A percentile compares a stretch with the other conserved stretches of the same genome.
Conservation (phyloP, 1,284 basidiomycete species). For the Malassezia yamatoensis region DNA sequence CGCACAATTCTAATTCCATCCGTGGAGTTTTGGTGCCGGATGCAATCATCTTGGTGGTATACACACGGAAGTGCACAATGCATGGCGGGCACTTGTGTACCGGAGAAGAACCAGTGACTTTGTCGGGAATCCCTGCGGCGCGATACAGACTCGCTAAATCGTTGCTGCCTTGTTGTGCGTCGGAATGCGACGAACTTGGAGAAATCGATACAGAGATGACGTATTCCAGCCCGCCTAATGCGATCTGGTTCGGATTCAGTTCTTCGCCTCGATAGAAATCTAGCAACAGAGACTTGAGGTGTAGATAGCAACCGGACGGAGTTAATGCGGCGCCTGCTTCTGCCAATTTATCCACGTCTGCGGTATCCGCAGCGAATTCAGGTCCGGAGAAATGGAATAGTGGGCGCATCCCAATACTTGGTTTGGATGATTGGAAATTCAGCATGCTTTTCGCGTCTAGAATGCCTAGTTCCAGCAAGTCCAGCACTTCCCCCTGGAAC, state of each 20-base stretch:
- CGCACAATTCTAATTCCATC: constrained; percentile 76
- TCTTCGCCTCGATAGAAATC: constrained; percentile 74
- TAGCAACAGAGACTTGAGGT: constrained; percentile 78
- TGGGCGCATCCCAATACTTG: constrained; percentile 79
- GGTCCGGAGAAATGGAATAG: constrained; percentile 81
- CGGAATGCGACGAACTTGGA: constrained; percentile 10
- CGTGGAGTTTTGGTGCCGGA: constrained; percentile 50
- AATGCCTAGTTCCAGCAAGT: constrained; percentile 89
- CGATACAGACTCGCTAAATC: constrained; percentile 32
- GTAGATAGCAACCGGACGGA: constrained; percentile 33
- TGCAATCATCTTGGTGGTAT: constrained; percentile 64
- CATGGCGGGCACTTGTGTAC: constrained; percentile 51
- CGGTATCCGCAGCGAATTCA: constrained; percentile 37
- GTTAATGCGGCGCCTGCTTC: constrained; percentile 22
- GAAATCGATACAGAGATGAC: constrained; percentile 57
- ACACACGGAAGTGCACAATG: constrained; percentile 76
- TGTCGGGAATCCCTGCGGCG: constrained; percentile 26
- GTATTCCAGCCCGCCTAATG: constrained; percentile 72
- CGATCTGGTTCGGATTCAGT: constrained; percentile 62
- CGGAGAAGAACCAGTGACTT: constrained; percentile 50
- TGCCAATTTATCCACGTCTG: constrained; percentile 30
- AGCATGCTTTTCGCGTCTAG: constrained; percentile 68
- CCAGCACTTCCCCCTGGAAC: constrained; percentile 76
- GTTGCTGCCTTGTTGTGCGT: constrained; percentile 3
- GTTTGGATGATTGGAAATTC: constrained; percentile 76